These are phyloP conservation scores for Cryomyces minteri DNA, from an alignment of 495 filamentous ascomycete genomes.

Conservation along the genomic window DNA sequence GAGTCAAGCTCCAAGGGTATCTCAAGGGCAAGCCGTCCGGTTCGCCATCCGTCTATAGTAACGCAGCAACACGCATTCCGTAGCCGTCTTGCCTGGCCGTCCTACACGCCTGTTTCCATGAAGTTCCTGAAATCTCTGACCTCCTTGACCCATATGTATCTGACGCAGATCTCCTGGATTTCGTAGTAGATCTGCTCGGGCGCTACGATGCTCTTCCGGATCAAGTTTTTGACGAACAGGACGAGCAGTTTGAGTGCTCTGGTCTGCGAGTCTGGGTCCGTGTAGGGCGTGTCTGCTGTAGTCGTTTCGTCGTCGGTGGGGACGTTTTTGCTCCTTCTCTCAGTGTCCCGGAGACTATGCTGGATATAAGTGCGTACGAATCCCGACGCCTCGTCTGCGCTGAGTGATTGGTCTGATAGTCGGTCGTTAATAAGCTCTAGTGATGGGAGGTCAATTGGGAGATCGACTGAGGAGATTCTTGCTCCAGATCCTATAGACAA, in stretches of 20 bases:
- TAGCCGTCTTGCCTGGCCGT: not conserved
- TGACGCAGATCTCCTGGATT: constrained; percentile 23
- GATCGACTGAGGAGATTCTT: constrained; percentile 2
- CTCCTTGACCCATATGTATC: constrained; percentile 18
- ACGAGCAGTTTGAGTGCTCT: constrained; percentile 20
- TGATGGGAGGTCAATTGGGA: constrained; percentile 17
- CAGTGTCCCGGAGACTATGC: constrained; percentile 11
- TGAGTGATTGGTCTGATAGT: constrained; percentile 4
- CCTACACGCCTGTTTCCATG: not conserved
- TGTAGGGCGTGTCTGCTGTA: not conserved
- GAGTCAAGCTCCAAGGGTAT: no score
- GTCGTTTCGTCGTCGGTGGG: not conserved
- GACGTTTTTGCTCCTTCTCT: not conserved
- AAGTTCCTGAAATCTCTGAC: constrained; percentile 12
- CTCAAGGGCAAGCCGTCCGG: no score
- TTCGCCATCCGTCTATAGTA: no score
- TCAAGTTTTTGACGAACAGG: constrained; percentile 21
- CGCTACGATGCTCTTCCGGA: constrained; percentile 14
- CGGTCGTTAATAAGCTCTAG: constrained; percentile 21
- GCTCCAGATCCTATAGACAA: constrained; percentile 1
- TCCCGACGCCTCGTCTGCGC: constrained; percentile 4
- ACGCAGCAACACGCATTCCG: no score
- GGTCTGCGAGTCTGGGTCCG: constrained; percentile 10
- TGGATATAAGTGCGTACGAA: constrained; percentile 12
- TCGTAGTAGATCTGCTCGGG: constrained; percentile 21